phyloP scores from a whole-genome alignment of 2,329 filamentous ascomycete genomes.

The Sclerotinia minor region DNA sequence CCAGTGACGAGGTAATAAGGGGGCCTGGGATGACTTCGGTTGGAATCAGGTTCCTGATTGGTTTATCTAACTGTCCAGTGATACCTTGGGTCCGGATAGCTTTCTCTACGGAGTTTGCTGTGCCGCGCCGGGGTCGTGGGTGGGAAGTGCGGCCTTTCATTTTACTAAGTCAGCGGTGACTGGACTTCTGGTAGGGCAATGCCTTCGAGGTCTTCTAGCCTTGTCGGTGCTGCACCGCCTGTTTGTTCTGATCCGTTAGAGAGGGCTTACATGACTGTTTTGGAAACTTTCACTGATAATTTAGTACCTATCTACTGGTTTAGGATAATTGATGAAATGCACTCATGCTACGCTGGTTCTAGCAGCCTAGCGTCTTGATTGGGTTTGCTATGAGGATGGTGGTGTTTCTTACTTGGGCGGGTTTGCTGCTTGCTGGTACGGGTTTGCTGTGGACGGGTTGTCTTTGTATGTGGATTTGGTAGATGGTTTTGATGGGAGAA shows the following conservation, averaged over 20 bases:
- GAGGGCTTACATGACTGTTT: conserved; percentile 9
- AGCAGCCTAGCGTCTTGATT: neutral
- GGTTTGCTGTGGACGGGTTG: neutral
- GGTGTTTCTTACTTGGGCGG: neutral
- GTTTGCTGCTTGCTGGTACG: conserved; percentile 13
- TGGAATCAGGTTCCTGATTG: conserved; percentile 8
- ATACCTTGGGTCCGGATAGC: conserved; percentile 16
- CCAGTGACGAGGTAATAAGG: conserved; percentile 8
- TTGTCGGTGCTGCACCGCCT: conserved; percentile 5
- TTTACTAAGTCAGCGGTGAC: conserved; percentile 11
- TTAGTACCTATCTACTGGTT: neutral
- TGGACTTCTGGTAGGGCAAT: conserved; percentile 7
- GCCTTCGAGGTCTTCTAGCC: neutral
- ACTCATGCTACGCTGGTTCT: conserved; percentile 19
- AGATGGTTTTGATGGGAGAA: neutral
- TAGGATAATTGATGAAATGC: conserved; percentile 2
- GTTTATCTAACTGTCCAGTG: conserved; percentile 13
- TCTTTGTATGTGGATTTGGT: neutral
- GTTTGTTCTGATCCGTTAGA: conserved; percentile 13
- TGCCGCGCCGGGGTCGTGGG: conserved; percentile 18
- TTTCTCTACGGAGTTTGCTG: conserved; percentile 8
- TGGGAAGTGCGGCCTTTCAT: conserved; percentile 1
- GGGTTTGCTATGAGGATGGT: conserved; percentile 6
- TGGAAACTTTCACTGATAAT: neutral
- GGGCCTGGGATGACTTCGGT: conserved; percentile 13